phyloP scores from a whole-genome alignment of 2,329 filamentous ascomycete species.

The Sarocladium kiliense region DNA sequence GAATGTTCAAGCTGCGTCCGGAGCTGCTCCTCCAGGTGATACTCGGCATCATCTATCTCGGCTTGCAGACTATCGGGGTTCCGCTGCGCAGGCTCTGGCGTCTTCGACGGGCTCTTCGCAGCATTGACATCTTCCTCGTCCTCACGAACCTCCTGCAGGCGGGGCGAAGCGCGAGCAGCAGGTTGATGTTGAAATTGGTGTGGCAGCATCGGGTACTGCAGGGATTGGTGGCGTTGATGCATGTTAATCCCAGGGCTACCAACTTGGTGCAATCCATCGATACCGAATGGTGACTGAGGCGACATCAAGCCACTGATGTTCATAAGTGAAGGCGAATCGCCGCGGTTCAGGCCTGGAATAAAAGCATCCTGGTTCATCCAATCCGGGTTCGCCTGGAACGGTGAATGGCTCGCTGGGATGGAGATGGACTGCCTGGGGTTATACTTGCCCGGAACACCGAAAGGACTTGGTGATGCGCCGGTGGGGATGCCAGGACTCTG shows the following conservation, averaged over 20 bases:
- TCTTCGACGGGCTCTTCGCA: slow-evolving; percentile 47
- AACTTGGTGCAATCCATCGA: slow-evolving; percentile 41
- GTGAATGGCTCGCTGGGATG: slow-evolving; percentile 57
- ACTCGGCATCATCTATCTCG: slow-evolving; percentile 81
- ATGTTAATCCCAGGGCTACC: slow-evolving; percentile 36
- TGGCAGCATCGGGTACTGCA: slow-evolving; percentile 52
- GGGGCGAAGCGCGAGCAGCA: slow-evolving; percentile 50
- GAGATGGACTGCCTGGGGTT: slow-evolving; percentile 71
- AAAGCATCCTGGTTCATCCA: slow-evolving; percentile 53
- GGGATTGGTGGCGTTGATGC: slow-evolving; percentile 54
- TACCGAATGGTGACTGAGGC: slow-evolving; percentile 58
- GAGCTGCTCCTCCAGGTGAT: slow-evolving; percentile 75
- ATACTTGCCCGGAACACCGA: slow-evolving; percentile 53
- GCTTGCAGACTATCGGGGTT: slow-evolving; percentile 71
- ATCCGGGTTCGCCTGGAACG: slow-evolving; percentile 44
- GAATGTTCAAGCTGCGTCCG: slow-evolving; percentile 74
- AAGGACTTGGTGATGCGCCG: slow-evolving; percentile 65
- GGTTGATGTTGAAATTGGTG: slow-evolving; percentile 52
- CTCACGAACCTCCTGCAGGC: slow-evolving; percentile 69
- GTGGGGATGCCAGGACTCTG: slow-evolving; percentile 60
- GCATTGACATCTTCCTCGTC: slow-evolving; percentile 57
- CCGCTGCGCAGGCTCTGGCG: slow-evolving; percentile 42
- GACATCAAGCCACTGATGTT: slow-evolving; percentile 54
- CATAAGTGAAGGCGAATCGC: slow-evolving; percentile 58
- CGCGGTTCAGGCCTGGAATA: slow-evolving; percentile 46